A percentile compares a stretch with the other conserved stretches of the same genome.
phyloP scores from a whole-genome alignment of 2,329 filamentous ascomycete genomes.

The Fusarium algeriense region DNA sequence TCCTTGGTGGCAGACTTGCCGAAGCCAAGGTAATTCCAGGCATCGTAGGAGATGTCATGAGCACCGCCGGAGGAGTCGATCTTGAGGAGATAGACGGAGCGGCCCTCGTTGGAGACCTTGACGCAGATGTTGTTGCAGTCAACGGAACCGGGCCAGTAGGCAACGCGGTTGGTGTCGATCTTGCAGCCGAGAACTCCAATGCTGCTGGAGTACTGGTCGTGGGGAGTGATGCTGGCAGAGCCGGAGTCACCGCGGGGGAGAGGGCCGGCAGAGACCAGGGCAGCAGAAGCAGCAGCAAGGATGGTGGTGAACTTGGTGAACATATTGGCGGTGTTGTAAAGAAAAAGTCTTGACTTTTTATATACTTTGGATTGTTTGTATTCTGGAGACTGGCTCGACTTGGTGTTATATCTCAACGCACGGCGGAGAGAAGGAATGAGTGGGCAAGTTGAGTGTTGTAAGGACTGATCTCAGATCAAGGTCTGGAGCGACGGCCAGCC shows the following conservation, averaged over 20 bases:
- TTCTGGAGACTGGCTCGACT: constrained; percentile 47
- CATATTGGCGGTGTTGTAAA: constrained; percentile 42
- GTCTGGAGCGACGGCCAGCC: constrained; percentile 46
- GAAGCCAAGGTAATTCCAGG: constrained; percentile 69
- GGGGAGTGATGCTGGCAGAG: constrained; percentile 62
- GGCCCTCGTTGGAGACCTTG: constrained; percentile 62
- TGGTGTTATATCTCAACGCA: constrained; percentile 45
- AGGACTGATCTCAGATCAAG: constrained; percentile 48
- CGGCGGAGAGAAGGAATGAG: constrained; percentile 46
- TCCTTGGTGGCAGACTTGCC: constrained; percentile 61
- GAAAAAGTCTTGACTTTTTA: constrained; percentile 27
- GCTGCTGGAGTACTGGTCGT: constrained; percentile 68
- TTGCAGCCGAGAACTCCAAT: constrained; percentile 71
- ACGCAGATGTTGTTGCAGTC: constrained; percentile 70
- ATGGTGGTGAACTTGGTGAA: constrained; percentile 49
- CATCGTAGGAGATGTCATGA: constrained; percentile 71
- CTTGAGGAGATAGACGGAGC: constrained; percentile 68
- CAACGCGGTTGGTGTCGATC: constrained; percentile 70
- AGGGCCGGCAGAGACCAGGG: constrained; percentile 48
- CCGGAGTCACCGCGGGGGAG: constrained; percentile 45
- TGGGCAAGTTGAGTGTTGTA: constrained; percentile 34
- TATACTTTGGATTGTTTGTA: constrained; percentile 13
- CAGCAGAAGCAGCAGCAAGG: constrained; percentile 48
- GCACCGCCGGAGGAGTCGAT: constrained; percentile 68
- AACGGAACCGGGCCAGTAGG: constrained; percentile 68